phyloP scores from a whole-genome alignment of 2,329 filamentous ascomycete species.

The Claviceps africana region DNA sequence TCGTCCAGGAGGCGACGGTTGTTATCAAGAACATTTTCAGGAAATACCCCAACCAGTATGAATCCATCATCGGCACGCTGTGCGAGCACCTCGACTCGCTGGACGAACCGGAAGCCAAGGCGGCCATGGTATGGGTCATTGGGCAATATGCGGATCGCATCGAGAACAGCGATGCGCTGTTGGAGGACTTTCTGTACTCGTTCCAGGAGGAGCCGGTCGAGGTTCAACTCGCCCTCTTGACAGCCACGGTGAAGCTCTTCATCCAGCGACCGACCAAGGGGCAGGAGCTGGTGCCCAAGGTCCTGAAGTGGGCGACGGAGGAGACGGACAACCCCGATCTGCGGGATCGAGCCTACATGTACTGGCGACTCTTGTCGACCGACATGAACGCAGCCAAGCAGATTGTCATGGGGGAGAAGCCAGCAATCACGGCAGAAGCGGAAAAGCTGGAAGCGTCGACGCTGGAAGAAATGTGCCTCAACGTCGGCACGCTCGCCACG shows the following conservation, averaged over 20 bases:
- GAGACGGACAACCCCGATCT: constrained; percentile 98
- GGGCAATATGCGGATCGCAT: constrained; percentile 95
- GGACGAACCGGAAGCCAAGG: constrained; percentile 94
- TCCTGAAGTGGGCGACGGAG: constrained; percentile 96
- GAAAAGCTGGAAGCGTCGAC: constrained; percentile 86
- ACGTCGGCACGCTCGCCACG: constrained; percentile 88
- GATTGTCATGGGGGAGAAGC: constrained; percentile 95
- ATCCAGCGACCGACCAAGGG: constrained; percentile 93
- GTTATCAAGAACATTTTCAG: constrained; percentile 98
- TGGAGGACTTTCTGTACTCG: constrained; percentile 89
- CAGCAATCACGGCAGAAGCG: constrained; percentile 87
- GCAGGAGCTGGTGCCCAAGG: constrained; percentile 82
- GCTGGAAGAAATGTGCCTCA: constrained; percentile 92
- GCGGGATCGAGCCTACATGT: constrained; percentile 95
- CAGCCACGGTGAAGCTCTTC: constrained; percentile 93
- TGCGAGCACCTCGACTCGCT: constrained; percentile 94
- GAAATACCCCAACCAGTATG: constrained; percentile 97
- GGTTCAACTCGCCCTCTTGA: constrained; percentile 86
- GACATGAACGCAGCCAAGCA: constrained; percentile 75
- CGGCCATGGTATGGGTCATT: constrained; percentile 98
- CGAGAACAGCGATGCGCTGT: constrained; percentile 83
- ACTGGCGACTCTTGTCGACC: constrained; percentile 90
- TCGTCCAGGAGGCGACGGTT: constrained; percentile 96
- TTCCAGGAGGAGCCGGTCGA: constrained; percentile 93
- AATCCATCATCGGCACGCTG: constrained; percentile 88